Base-by-base conservation (phyloP, 805 yeast genomes). In the Tetrapisispora namnaoensis region DNA sequence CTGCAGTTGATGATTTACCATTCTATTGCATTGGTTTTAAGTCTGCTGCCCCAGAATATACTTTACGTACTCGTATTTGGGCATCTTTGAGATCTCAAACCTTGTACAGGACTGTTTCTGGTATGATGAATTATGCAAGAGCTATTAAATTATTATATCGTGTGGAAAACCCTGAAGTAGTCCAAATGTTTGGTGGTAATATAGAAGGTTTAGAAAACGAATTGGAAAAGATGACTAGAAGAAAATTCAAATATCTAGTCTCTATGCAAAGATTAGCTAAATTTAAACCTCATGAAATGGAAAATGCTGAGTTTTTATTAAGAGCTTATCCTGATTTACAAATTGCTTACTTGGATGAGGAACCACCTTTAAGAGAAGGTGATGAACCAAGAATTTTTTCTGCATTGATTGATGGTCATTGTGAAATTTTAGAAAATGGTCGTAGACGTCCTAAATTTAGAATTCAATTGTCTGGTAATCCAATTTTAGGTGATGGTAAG, bases 71-170 rank as follows among this genome's bases (percentile, higher is more conserved):
- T 13, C 79, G 99, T 73, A 88, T 91, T 58, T 91, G 99, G 98
- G 98, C 99, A 34, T 91, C 98, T 17, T 77, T 93, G 60, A 82
- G 98, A 71, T 85, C 96, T 32, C 99, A 91, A 75, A 93, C 99
- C 32, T 74, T 91, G 61, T 91, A 90, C 73, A 83, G 99, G 70
- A 91, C 99, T 44, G 91, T 91, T 47, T 86, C 96, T 48, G 99
- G 99, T 62, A 93, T 91, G 74, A 91, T 91, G 98, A 93, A 91
- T 74, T 91, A 91, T 69, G 84, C 96, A 34, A 83, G 96, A 69
- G 98, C 98, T 20, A 88, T 91, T 62, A 93, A 90, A 69, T 73
- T 91, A 60, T 75, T 91, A 52, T 89, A 88, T 73, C 83, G 95
- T 71, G 95, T 93, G 60, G 98, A 93, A 70, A 86, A 86, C 68